Base-by-base conservation (phyloP, 208 protist species). In the Trypanosoma caninum region DNA sequence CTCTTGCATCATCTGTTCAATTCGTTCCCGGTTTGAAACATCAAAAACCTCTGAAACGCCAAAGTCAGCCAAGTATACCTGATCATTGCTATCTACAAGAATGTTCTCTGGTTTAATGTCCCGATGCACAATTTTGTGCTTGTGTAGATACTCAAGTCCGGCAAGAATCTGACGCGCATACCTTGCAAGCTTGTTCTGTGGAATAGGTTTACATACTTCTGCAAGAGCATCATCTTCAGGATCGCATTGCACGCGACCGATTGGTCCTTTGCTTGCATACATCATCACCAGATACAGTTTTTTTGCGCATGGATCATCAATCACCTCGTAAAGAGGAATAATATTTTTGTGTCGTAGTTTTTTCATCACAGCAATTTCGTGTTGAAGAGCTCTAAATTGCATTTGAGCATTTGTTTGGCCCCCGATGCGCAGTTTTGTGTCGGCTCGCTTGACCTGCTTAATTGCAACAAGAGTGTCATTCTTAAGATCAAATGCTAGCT, bases 281-380 rank as follows among this genome's bases (percentile, higher is more conserved):
- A 97, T 91, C 72, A 97, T 87, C 16, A 98, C 89, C 18, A 97
- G 65, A 46, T 94, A 97, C 30, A 98, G 50, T 40, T 84, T 85
- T 42, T 94, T 86, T 16, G 77, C 74, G 18, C 65, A 62, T 2
- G 90, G 93, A 74, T 99, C 97, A 60, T 98, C 94, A 59, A 98
- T 98, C 18, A 98, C 95, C 66, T 98, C 96, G 59, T 89, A 96
- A 11, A 98, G 61, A 30, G 78, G 69, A 7, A 98, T 94, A 50
- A 99, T 91, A 75, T 98, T 98, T 20, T 81, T 83, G 69, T 99
- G 97, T 27, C 89, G 55, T 22, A 98, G 67, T 47, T 97, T 95
- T 74, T 98, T 98, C 89, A 98, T 92, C 47, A 99, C 93, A 1
- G 91, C 81, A 57, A 98, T 90, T 60, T 98, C 96, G 13, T 80